Evolutionary conservation across 2,329 filamentous ascomycete genomes (phyloP), one percentile per base, ranked within the genome.

Genomic region (Fusarium verrucosum): DNA sequence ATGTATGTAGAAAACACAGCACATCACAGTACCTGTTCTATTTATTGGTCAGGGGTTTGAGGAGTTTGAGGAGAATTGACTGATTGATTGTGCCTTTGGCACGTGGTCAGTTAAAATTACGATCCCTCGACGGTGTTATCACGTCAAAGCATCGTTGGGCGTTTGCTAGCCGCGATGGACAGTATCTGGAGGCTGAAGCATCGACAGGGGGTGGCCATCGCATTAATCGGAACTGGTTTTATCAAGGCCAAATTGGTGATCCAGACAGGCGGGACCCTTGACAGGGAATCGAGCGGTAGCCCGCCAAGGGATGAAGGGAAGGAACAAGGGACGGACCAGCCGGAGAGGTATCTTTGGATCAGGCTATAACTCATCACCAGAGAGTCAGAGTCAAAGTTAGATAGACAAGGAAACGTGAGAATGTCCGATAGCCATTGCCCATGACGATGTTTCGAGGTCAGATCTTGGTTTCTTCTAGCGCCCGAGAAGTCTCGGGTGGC

Each of bases 221-320:
- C 44, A 64, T 47, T 54, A 54, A 67, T 67, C 59, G 64, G 59
- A 37, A 20, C 36, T 33, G 25, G 36, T 44, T 25, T 43, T 28
- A 44, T 35, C 55, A 67, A 40, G 36, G 50, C 64, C 43, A 67
- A 57, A 56, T 58, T 60, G 49, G 50, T 65, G 64, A 67, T 67
- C 64, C 55, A 58, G 59, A 65, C 59, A 44, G 59, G 50, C 47
- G 64, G 64, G 49, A 50, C 58, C 43, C 42, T 52, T 37, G 44
- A 55, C 64, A 68, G 36, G 59, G 55, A 65, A 68, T 67, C 64
- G 64, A 44, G 58, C 42, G 35, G 52, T 17, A 28, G 38, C 35
- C 43, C 51, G 32, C 38, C 36, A 62, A 53, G 37, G 30, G 26
- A 35, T 30, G 23, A 32, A 32, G 30, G 30, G 14, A 32, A n/a